Conservation (phyloP, 176 grass and related monocot species). For the Musa acuminata region DNA sequence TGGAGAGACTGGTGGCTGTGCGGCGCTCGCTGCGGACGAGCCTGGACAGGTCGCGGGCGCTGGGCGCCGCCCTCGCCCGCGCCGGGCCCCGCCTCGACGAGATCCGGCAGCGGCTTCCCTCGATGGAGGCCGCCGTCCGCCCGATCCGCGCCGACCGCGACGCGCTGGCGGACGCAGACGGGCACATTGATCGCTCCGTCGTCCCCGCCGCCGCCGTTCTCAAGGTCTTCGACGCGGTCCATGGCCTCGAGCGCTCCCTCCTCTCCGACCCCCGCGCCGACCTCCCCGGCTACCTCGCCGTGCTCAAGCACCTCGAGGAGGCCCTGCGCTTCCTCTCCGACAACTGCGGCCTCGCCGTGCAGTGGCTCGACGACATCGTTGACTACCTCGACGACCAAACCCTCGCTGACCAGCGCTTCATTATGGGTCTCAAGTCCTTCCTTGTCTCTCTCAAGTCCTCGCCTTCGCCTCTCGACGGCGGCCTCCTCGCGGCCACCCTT, state of each 20-base stretch:
- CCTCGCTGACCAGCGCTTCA: conserved; percentile 67
- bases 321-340: conserved; percentile 59
- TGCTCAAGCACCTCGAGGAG: conserved; percentile 64
- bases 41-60: conserved; percentile 43
- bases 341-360: conserved; percentile 69
- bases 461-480: conserved; percentile 23
- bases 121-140: conserved; percentile 65
- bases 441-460: conserved; percentile 28
- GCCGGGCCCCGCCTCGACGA: conserved; percentile 51
- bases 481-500: conserved; percentile 59
- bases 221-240: conserved; percentile 95
- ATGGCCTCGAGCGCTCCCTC: conserved; percentile 71
- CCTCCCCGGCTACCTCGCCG: conserved; percentile 46
- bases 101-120: conserved; percentile 59
- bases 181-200: conserved; percentile 78
- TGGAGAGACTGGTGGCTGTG: conserved; percentile 39
- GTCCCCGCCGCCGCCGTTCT: conserved; percentile 80
- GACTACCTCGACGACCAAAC: conserved; percentile 75
- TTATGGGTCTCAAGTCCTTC: conserved; percentile 38
- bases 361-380: conserved; percentile 83
- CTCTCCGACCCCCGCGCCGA: conserved; percentile 37
- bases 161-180: conserved; percentile 39
- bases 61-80: conserved; percentile 33
- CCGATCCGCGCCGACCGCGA: conserved; percentile 56
- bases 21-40: conserved; percentile 32